Base-by-base conservation (phyloP, 352 stramenopile genomes). In the Phytophthora constricta region DNA sequence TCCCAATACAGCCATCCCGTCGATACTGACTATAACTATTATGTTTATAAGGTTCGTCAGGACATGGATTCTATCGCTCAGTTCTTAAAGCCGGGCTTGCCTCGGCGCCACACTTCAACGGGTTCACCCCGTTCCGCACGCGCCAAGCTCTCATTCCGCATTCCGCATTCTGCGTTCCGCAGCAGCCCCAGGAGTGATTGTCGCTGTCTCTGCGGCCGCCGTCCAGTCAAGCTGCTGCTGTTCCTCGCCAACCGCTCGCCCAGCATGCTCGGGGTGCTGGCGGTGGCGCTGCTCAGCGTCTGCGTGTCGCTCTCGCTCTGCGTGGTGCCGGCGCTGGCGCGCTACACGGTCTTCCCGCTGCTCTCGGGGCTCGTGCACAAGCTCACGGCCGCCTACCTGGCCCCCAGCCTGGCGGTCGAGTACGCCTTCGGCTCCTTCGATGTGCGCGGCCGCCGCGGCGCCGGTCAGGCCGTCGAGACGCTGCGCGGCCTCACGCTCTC, bases 231-330 rank as follows among this genome's bases (percentile, higher is more conserved):
- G 43, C 62, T 80, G 71, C 60, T 67, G 65, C 52, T 72, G 56
- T 74, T 55, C 52, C 48, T 77, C 14, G 39, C 63, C 33, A 71
- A 74, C 65, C 75, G 75, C 43, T 70, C 53, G 34, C 67, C 70
- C 63, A 70, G 31, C 49, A 82, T 82, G 68, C 48, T 76, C 16
- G 80, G 79, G 60, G 51, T 88, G 58, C 58, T 90, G 37, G 55
- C 72, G 13, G 58, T 90, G 46, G 70, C 77, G 68, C 62, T 88
- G 26, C 26, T 90, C 33, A 80, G 74, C 46, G 73, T 90, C 49
- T 70, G 82, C 47, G 70, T 90, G 51, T 82, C 82, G 34, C 70
- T 90, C 39, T 90, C 79, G 60, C 75, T 89, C 17, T 90, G 82
- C 56, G 74, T 88, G 20, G 79, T 90, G 67, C 82, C 82, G 25